phyloP scores from a whole-genome alignment of 257 asterid genomes.

The Gentiana macrophylla region DNA sequence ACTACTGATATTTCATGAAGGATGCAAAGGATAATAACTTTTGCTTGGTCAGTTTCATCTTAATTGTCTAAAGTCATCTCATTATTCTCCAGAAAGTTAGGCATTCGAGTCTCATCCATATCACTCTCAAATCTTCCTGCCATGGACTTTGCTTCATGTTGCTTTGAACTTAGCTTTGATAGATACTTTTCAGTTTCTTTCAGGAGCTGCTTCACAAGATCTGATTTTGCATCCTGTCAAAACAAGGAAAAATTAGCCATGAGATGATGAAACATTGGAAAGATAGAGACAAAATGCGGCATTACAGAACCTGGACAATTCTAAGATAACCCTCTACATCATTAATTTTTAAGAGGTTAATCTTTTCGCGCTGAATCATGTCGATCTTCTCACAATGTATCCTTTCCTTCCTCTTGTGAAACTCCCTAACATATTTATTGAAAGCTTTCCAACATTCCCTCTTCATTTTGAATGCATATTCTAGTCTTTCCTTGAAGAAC shows the following conservation, averaged over 20 bases:
- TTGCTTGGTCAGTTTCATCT: slow-evolving; percentile 95
- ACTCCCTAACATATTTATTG: too few relatives aligned
- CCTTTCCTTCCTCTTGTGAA: too few relatives aligned
- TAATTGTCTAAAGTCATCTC: slow-evolving; percentile 56
- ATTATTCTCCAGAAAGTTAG: slow-evolving; percentile 44
- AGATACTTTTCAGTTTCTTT: slow-evolving; percentile 98
- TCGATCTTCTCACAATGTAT: too few relatives aligned
- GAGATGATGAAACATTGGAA: slow-evolving; percentile 8
- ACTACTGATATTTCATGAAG: slow-evolving; percentile 2
- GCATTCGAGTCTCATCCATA: slow-evolving; percentile 44
- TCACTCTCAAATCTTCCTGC: slow-evolving; percentile 63
- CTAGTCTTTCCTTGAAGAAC: too few relatives aligned
- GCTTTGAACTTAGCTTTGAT: slow-evolving; percentile 83
- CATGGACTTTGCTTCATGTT: slow-evolving; percentile 73
- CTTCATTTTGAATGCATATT: too few relatives aligned
- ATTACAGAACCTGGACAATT: slow-evolving; percentile 79
- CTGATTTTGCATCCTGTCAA: slow-evolving; percentile 93
- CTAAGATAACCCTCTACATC: slow-evolving; percentile 99
- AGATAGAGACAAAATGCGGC: slow-evolving; percentile 4
- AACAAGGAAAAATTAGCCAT: slow-evolving; percentile 16
- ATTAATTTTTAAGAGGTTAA: slow-evolving; percentile 85
- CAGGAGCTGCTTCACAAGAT: slow-evolving; percentile 76
- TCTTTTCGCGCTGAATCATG: too few relatives aligned
- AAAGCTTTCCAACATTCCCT: too few relatives aligned
- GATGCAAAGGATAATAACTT: slow-evolving; percentile 36